Evolutionary conservation across 805 yeast species (phyloP).

Genomic region (Metschnikowia lochheadii): DNA sequence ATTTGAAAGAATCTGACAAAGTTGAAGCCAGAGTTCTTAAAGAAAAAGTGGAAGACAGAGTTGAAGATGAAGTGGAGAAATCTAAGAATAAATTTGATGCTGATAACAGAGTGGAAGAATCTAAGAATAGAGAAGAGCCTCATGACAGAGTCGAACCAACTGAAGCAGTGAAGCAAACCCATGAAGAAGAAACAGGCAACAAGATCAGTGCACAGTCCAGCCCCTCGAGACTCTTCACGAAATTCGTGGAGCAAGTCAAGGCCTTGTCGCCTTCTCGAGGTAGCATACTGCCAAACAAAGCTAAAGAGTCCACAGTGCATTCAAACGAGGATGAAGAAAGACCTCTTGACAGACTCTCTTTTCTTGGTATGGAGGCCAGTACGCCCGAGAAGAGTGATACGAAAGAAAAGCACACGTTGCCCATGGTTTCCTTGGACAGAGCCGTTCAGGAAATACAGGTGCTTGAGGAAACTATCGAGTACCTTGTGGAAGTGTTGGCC

Average conservation of each 20-base stretch:
- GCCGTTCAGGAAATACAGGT: constrained; percentile 10
- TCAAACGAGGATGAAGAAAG: neutral
- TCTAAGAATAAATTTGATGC: too few relatives aligned
- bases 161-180: neutral
- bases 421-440: constrained; percentile 1
- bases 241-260: neutral
- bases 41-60: too few relatives aligned
- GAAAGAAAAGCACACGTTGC: neutral
- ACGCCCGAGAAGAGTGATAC: constrained; percentile 10
- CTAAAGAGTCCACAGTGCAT: neutral
- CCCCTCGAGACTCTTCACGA: neutral
- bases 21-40: too few relatives aligned
- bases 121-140: too few relatives aligned
- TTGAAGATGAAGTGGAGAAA: too few relatives aligned
- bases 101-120: too few relatives aligned
- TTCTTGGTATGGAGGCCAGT: constrained; percentile 12
- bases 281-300: neutral
- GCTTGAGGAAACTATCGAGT: constrained; percentile 35
- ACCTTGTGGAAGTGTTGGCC: constrained; percentile 29
- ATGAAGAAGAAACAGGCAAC: neutral
- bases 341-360: constrained; percentile 4
- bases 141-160: neutral
- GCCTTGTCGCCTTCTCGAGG: neutral
- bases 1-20: too few relatives aligned
- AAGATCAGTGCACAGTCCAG: neutral